Evolutionary conservation across 139 green algal species (phyloP).

Genomic region (Desmodesmus armatus): DNA sequence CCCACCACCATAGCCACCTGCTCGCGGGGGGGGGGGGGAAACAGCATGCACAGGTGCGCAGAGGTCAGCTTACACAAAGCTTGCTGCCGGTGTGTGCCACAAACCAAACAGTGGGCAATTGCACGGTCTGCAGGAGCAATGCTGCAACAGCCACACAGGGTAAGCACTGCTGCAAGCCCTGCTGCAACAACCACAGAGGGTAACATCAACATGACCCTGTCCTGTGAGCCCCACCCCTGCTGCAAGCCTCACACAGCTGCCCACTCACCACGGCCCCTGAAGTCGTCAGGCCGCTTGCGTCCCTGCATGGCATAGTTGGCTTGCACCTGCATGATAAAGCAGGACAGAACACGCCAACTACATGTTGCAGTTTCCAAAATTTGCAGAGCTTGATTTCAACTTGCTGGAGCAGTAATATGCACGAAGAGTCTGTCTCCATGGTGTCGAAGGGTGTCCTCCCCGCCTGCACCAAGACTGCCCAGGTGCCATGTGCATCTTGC

Average conservation of each 20-base stretch:
- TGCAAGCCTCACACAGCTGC: too few species aligned
- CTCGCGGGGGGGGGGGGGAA: neutral
- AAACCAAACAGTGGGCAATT: neutral
- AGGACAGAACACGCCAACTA: too few species aligned
- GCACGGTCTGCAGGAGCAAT: too few species aligned
- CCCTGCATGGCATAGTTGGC: conserved; percentile 62
- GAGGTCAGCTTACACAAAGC: neutral
- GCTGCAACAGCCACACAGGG: too few species aligned
- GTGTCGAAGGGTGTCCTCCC: neutral
- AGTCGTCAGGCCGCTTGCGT: conserved; percentile 66
- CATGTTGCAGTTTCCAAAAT: too few species aligned
- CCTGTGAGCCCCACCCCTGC: too few species aligned
- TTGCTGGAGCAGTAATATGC: neutral
- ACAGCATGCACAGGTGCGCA: neutral
- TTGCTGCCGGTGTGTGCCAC: neutral
- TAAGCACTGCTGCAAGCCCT: too few species aligned
- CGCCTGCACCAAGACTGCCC: too few species aligned
- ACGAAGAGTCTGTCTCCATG: neutral
- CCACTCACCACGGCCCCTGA: conserved; percentile 46
- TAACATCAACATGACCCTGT: too few species aligned
- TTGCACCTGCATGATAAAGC: conserved; percentile 12
- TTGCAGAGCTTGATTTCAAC: too few species aligned
- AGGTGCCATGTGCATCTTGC: neutral
- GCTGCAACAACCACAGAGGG: too few species aligned
- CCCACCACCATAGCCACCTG: conserved; percentile 19